These are phyloP conservation scores for Xerocomellus dryophilus DNA, from an alignment of 768 basidiomycete genomes.

Conservation along the genomic window DNA sequence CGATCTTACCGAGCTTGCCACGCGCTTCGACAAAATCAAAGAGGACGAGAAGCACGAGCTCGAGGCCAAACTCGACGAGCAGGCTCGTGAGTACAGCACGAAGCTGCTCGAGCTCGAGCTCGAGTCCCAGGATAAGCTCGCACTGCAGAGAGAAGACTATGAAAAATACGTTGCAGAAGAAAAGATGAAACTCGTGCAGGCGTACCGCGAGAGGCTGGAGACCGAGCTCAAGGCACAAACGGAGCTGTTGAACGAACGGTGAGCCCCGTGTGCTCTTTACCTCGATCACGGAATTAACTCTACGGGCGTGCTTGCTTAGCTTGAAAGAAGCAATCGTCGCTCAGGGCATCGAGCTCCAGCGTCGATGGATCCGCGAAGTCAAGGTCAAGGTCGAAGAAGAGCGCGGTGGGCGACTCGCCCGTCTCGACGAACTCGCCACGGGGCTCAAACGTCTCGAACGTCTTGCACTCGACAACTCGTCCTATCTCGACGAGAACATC, in stretches of 20 bases:
- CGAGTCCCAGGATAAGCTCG: slow-evolving; percentile 81
- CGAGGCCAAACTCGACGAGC: slow-evolving; percentile 69
- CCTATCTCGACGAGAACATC: slow-evolving; percentile 90
- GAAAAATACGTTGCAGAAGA: slow-evolving; percentile 79
- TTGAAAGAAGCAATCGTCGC: slow-evolving; percentile 93
- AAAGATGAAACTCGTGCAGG: slow-evolving; percentile 62
- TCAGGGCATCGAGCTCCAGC: slow-evolving; percentile 96
- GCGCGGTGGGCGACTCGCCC: slow-evolving; percentile 91
- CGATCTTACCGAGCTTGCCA: slow-evolving; percentile 75
- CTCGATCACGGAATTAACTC: background rate
- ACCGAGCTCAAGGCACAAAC: slow-evolving; percentile 84
- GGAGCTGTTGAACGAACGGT: slow-evolving; percentile 94
- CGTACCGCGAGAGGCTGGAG: slow-evolving; percentile 84
- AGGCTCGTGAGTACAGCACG: slow-evolving; percentile 77
- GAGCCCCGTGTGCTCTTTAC: slow-evolving; percentile 14
- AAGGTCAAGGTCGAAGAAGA: slow-evolving; percentile 96
- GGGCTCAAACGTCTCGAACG: slow-evolving; percentile 89
- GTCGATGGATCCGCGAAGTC: slow-evolving; percentile 94
- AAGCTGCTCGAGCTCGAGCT: slow-evolving; percentile 82
- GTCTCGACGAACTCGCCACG: slow-evolving; percentile 88
- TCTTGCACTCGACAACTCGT: slow-evolving; percentile 86
- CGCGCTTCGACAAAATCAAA: slow-evolving; percentile 74
- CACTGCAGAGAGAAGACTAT: slow-evolving; percentile 83
- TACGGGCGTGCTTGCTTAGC: slow-evolving; percentile 39
- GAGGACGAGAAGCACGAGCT: slow-evolving; percentile 74